Evolutionary conservation across 208 protist genomes (phyloP), one percentile per base, ranked within the genome.

Genomic region (Vickermania ingenoplastis): DNA sequence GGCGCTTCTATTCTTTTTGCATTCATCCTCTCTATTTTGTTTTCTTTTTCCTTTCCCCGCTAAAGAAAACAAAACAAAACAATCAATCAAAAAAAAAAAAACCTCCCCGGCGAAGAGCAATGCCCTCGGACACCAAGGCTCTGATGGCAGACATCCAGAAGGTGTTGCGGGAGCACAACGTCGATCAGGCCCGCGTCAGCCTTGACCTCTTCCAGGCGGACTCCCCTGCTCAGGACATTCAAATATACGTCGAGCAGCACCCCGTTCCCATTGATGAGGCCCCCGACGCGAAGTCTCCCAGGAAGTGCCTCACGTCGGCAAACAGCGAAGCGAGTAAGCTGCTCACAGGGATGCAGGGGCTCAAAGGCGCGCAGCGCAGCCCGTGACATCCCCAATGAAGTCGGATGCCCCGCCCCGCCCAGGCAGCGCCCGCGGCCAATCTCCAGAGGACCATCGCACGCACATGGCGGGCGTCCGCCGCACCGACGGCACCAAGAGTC

Each of bases 111-210:
- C 7, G n/a, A 25, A 17, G 11, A 54, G 21, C 5, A 54, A 26
- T 22, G 54, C 54, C 54, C 5, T 29, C 29, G 11, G 57, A 67
- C 30, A 51, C 41, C 7, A 36, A 77, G 4, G 65, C 54, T 13
- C 41, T 88, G 53, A 68, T 79, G 54, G 58, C 56, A 1, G 67
- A 75, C 25, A 80, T 91, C 63, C 75, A 82, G 51, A 36, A 76
- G 2, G 68, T 81, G 0, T 69, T 91, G 28, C 53, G 45, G 17
- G 59, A 81, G 56, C 67, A 83, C 50, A 69, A 75, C 24, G 30
- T 89, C 0, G 49, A 31, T 11, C 59, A 79, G 41, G 81, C 81
- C 1, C 77, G 73, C 14, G 79, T 85, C 14, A 41, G 69, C 0
- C 54, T 85, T 24, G 70, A 89, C 29, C 17, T 89, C 14, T 60